A percentile compares a stretch with the other conserved stretches of the same genome.
Evolutionary conservation across 176 grass and related monocot species (phyloP).

Genomic region (Musa itinerans): DNA sequence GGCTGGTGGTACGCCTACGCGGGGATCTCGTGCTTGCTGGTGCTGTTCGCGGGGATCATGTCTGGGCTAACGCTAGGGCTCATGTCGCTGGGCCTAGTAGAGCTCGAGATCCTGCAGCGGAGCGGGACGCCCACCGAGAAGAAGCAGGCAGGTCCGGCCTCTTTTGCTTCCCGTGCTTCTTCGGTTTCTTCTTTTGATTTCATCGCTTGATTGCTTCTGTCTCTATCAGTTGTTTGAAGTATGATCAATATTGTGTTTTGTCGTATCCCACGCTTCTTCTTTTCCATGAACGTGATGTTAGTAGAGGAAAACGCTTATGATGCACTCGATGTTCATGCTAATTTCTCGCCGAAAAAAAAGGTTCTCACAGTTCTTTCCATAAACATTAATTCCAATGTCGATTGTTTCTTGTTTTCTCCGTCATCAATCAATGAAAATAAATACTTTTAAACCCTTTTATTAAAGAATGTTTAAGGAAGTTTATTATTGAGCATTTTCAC

Average conservation of each 20-base stretch:
- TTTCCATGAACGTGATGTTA: too few species aligned
- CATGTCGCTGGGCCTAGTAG: slow-evolving; percentile 97
- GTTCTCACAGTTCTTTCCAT: background rate
- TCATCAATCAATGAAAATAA: too few species aligned
- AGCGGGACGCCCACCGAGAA: slow-evolving; percentile 81
- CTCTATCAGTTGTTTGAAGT: background rate
- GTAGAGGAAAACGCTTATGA: background rate
- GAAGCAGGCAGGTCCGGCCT: slow-evolving; percentile 62
- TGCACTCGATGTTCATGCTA: background rate
- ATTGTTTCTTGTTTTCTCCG: too few species aligned
- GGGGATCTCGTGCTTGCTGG: slow-evolving; percentile 71
- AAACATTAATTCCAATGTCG: too few species aligned
- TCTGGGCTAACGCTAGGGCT: slow-evolving; percentile 94
- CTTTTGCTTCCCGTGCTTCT: background rate
- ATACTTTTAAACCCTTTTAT: too few species aligned
- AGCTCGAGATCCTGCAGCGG: slow-evolving; percentile 95
- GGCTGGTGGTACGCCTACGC: slow-evolving; percentile 64
- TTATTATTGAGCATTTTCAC: background rate
- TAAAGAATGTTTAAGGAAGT: background rate
- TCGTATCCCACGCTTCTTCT: background rate
- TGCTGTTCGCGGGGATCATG: slow-evolving; percentile 99
- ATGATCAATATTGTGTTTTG: background rate
- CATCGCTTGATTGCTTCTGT: background rate
- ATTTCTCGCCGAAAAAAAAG: background rate
- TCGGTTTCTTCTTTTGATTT: background rate